These are phyloP conservation scores for Polyporus tsugae DNA, from an alignment of 1,284 basidiomycete genomes.

Conservation along the genomic window DNA sequence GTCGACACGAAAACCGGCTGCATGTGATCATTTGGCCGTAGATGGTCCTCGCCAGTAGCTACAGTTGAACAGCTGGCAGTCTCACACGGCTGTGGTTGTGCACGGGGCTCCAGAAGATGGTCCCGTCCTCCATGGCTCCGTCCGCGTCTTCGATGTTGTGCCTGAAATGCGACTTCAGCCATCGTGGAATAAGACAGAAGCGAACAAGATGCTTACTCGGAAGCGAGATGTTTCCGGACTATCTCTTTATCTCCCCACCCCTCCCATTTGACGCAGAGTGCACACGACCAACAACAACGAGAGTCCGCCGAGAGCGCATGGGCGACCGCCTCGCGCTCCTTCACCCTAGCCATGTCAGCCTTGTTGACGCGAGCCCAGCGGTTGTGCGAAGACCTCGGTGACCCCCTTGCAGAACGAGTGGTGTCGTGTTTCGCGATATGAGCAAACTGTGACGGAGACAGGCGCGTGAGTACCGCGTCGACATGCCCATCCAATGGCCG, in stretches of 20 bases:
- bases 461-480: background rate
- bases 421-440: background rate
- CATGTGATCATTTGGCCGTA: no score
- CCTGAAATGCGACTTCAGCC: background rate
- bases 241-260: background rate
- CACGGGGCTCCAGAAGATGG: conserved; percentile 2
- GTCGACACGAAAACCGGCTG: no score
- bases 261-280: background rate
- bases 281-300: background rate
- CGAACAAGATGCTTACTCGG: background rate
- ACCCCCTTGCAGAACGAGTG: no score
- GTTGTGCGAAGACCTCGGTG: background rate
- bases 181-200: background rate
- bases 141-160: background rate
- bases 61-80: background rate
- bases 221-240: background rate
- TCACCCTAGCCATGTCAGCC: background rate
- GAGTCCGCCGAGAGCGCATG: background rate
- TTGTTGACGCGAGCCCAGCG: background rate
- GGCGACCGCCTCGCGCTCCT: conserved; percentile 1
- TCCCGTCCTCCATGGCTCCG: background rate
- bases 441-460: background rate
- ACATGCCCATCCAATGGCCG: background rate
- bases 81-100: background rate
- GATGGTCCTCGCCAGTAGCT: no score